These are phyloP conservation scores for Carex arenaria DNA, from an alignment of 202 grass and related monocot species.

Conservation along the genomic window DNA sequence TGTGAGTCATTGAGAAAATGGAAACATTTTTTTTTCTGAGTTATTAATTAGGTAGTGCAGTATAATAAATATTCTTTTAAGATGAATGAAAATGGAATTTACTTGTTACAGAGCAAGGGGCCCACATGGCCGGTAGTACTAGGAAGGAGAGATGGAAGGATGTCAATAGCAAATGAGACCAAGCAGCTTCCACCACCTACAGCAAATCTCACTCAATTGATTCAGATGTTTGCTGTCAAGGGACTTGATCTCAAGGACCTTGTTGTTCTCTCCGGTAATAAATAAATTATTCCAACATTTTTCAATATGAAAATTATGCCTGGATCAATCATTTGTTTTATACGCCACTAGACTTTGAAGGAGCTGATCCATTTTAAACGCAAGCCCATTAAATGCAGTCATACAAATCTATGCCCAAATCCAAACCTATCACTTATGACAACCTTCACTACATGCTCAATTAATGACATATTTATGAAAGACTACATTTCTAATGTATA, in stretches of 20 bases:
- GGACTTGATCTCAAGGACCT: constrained; percentile 52
- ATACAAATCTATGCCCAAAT: too few species aligned
- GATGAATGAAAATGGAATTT: background rate
- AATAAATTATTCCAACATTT: too few species aligned
- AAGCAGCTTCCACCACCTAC: constrained; percentile 22
- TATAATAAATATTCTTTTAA: background rate
- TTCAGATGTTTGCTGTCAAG: constrained; percentile 43
- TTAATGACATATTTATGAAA: too few species aligned
- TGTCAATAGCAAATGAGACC: constrained; percentile 38
- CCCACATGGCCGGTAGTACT: constrained; percentile 31
- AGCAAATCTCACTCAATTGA: constrained; percentile 33
- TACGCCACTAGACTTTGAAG: too few species aligned
- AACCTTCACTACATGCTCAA: too few species aligned
- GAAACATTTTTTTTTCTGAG: too few species aligned
- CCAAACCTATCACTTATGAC: too few species aligned
- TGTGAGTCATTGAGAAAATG: background rate
- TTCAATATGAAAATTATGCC: too few species aligned
- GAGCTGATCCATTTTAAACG: background rate
- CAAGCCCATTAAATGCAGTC: too few species aligned
- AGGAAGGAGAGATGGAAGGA: constrained; percentile 46
- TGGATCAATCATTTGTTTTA: too few species aligned
- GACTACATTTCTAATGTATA: background rate
- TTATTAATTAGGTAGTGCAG: background rate
- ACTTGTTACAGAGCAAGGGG: constrained; percentile 20
- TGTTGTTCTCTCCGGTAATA: constrained; percentile 1